A percentile compares a stretch with the other conserved stretches of the same genome.
Conservation (phyloP, 2,329 filamentous ascomycete genomes). For the Niveomyces coronatus region DNA sequence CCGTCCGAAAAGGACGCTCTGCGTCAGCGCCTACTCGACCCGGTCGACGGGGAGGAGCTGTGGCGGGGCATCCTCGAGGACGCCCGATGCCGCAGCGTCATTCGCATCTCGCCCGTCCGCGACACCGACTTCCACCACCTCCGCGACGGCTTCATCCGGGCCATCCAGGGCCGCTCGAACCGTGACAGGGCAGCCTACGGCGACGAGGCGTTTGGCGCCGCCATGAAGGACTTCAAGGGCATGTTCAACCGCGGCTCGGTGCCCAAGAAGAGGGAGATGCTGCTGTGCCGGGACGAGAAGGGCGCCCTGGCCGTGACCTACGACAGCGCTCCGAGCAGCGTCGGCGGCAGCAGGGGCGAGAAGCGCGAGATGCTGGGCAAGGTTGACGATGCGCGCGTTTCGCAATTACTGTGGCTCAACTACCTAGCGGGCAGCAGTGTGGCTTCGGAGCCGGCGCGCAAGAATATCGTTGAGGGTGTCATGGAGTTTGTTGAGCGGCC, state of each 20-base stretch:
- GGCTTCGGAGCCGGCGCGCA: constrained; percentile 70
- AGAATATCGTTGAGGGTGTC: constrained; percentile 76
- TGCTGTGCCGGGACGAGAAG: constrained; percentile 55
- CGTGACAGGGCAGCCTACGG: constrained; percentile 43
- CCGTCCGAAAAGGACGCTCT: constrained; percentile 70
- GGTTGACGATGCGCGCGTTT: constrained; percentile 69
- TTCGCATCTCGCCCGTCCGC: constrained; percentile 80
- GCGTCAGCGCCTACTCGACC: constrained; percentile 58
- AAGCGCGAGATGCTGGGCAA: constrained; percentile 51
- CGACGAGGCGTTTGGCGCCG: constrained; percentile 66
- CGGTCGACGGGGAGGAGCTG: constrained; percentile 55
- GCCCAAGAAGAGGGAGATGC: constrained; percentile 67
- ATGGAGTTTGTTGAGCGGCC: constrained; percentile 83
- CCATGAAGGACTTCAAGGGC: constrained; percentile 67
- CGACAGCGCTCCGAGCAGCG: too few species aligned
- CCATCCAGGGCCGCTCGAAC: constrained; percentile 64
- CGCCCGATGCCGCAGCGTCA: constrained; percentile 60
- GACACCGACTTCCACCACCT: constrained; percentile 93
- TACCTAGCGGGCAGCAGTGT: constrained; percentile 83
- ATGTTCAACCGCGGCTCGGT: constrained; percentile 76
- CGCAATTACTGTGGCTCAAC: constrained; percentile 75
- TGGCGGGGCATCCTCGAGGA: constrained; percentile 64
- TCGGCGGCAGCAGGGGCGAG: constrained; percentile 48
- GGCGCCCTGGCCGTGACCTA: constrained; percentile 62
- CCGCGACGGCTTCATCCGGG: constrained; percentile 81